Percentiles rank a stretch among this genome's conserved stretches.
These are phyloP conservation scores for Pseudonitzschia pungens DNA, from an alignment of 108 stramenopile genomes.

Conservation along the genomic window DNA sequence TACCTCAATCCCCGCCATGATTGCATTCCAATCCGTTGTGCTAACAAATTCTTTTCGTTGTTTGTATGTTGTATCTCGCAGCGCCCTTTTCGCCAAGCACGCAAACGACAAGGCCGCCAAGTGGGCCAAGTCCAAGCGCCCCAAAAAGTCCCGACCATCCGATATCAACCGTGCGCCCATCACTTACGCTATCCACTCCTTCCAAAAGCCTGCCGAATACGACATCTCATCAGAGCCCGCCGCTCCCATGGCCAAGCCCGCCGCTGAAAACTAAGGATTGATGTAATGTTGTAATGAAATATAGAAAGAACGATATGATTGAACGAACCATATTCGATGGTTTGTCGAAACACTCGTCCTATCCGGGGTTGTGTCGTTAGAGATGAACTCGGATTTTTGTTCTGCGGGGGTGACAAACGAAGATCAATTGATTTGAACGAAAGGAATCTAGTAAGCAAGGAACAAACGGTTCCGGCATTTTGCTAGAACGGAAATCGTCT, in stretches of 20 bases:
- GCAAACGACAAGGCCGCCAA: slow-evolving; percentile 83
- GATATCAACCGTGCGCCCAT: slow-evolving; percentile 80
- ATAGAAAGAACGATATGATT: not conserved
- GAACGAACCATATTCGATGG: no score
- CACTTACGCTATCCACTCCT: slow-evolving; percentile 53
- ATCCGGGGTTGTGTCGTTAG: no score
- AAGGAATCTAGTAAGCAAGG: no score
- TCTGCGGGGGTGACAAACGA: no score
- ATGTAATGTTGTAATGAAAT: slow-evolving; percentile 4
- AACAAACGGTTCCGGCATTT: no score
- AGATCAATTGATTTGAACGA: no score
- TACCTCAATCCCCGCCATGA: not conserved
- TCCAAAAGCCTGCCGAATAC: slow-evolving; percentile 73
- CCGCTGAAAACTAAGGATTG: slow-evolving; percentile 19
- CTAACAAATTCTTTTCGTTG: not conserved
- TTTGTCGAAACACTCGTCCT: no score
- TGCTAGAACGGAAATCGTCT: no score
- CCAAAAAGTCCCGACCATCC: slow-evolving; percentile 74
- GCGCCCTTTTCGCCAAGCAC: slow-evolving; percentile 70
- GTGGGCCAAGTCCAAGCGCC: slow-evolving; percentile 79
- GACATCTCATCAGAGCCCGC: slow-evolving; percentile 62
- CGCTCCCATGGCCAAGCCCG: slow-evolving; percentile 26
- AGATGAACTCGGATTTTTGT: no score
- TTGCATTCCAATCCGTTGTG: not conserved
- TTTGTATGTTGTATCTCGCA: slow-evolving; percentile 15